Evolutionary conservation across 352 stramenopile species (phyloP).

Genomic region (Lagenidium giganteum): DNA sequence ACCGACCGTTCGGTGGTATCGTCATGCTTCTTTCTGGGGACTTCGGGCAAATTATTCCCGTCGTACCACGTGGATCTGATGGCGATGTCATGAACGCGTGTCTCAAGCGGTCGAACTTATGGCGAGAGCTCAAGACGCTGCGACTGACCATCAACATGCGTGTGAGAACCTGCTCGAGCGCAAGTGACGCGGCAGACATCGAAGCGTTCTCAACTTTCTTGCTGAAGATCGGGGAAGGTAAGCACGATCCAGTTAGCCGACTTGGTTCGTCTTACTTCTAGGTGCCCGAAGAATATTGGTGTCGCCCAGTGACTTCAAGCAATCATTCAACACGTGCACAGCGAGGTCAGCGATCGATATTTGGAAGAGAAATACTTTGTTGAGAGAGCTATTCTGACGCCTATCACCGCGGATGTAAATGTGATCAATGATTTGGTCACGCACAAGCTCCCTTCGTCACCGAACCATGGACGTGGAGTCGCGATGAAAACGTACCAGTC

Average conservation of each 20-base stretch:
- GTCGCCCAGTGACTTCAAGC: no score
- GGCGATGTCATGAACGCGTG: not conserved
- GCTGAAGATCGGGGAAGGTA: slow-evolving; percentile 5
- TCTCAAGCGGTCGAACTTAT: not conserved
- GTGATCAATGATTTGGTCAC: slow-evolving; percentile 1
- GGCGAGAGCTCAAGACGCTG: not conserved
- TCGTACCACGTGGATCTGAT: not conserved
- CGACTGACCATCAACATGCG: not conserved
- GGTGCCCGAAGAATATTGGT: no score
- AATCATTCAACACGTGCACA: not conserved
- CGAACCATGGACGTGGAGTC: no score
- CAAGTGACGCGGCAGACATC: no score
- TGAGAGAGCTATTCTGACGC: not conserved
- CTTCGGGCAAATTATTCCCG: slow-evolving; percentile 9
- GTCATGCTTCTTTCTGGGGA: slow-evolving; percentile 1
- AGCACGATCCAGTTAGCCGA: no score
- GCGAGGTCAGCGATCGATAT: not conserved
- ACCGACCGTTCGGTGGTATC: slow-evolving; percentile 2
- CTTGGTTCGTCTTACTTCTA: no score
- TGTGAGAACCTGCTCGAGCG: not conserved
- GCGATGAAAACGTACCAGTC: no score
- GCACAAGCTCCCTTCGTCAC: no score
- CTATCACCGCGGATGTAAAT: not conserved
- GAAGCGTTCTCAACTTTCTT: not conserved
- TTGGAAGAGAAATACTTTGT: slow-evolving; percentile 5